A percentile compares a stretch with the other conserved stretches of the same genome.
phyloP scores from a whole-genome alignment of 169 alveolate species.

The Ichthyophthirius multifiliis region DNA sequence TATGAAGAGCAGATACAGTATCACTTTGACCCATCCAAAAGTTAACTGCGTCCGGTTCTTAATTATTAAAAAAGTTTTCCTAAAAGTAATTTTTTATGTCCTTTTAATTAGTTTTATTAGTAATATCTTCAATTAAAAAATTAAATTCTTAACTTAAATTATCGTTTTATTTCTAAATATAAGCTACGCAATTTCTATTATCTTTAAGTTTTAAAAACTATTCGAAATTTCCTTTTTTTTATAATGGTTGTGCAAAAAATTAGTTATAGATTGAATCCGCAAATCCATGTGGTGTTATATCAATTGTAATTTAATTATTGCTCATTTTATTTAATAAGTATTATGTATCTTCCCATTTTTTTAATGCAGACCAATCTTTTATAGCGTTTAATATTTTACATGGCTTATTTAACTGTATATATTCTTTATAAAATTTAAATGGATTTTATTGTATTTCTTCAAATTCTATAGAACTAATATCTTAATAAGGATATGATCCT shows the following conservation, averaged over 20 bases:
- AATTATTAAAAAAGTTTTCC: background rate
- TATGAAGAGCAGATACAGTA: constrained; percentile 8
- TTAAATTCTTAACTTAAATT: background rate
- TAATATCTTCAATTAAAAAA: constrained; percentile 2
- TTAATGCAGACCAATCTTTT: background rate
- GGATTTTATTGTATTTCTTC: background rate
- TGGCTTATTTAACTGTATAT: background rate
- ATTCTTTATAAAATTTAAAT: constrained; percentile 2
- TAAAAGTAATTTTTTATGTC: background rate
- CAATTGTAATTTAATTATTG: constrained; percentile 1
- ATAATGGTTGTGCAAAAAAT: background rate
- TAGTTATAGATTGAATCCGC: constrained; percentile 6
- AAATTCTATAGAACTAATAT: background rate
- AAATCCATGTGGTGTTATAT: constrained; percentile 11
- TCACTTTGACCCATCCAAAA: constrained; percentile 5
- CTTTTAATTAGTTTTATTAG: background rate
- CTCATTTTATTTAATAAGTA: background rate
- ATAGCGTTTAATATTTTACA: constrained; percentile 2
- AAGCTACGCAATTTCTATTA: background rate
- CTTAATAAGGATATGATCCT: constrained; percentile 2
- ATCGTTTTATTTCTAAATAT: constrained; percentile 12
- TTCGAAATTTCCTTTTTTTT: background rate
- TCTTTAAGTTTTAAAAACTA: background rate
- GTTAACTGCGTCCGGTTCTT: constrained; percentile 1
- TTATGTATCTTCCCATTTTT: constrained; percentile 8